Evolutionary conservation across 2,329 filamentous ascomycete genomes (phyloP).

Genomic region (Pestalotiopsis sp.): DNA sequence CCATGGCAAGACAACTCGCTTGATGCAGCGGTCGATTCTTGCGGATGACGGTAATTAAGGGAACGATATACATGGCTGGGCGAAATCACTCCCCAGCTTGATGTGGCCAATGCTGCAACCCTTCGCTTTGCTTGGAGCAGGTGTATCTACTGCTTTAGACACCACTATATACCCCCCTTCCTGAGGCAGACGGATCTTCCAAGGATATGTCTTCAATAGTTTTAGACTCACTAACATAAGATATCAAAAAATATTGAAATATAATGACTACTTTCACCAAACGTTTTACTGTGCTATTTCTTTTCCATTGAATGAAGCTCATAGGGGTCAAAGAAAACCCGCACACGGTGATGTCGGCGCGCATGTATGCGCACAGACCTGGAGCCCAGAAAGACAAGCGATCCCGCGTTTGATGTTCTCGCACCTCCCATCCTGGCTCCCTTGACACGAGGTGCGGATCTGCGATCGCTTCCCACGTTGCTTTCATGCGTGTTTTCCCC

Average conservation of each 20-base stretch:
- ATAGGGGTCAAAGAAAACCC: background rate
- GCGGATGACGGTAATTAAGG: background rate
- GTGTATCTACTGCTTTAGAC: background rate
- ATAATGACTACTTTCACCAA: background rate
- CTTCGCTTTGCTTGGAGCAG: background rate
- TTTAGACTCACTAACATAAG: background rate
- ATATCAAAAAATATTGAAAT: background rate
- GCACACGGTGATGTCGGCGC: background rate
- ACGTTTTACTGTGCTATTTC: background rate
- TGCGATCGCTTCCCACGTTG: too few species aligned
- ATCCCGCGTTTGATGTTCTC: background rate
- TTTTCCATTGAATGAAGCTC: background rate
- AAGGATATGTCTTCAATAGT: background rate
- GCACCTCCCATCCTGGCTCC: background rate
- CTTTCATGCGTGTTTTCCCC: too few species aligned
- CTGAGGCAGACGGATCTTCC: background rate
- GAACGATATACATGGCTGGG: background rate
- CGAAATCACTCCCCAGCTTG: background rate
- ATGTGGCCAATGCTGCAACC: background rate
- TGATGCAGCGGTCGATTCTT: background rate
- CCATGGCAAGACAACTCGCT: background rate
- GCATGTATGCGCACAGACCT: background rate
- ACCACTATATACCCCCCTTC: background rate
- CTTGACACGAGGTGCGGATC: too few species aligned
- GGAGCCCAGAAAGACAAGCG: background rate